These are phyloP conservation scores for Ganoderma multipileum DNA, from an alignment of 1,284 basidiomycete genomes.

Conservation along the genomic window DNA sequence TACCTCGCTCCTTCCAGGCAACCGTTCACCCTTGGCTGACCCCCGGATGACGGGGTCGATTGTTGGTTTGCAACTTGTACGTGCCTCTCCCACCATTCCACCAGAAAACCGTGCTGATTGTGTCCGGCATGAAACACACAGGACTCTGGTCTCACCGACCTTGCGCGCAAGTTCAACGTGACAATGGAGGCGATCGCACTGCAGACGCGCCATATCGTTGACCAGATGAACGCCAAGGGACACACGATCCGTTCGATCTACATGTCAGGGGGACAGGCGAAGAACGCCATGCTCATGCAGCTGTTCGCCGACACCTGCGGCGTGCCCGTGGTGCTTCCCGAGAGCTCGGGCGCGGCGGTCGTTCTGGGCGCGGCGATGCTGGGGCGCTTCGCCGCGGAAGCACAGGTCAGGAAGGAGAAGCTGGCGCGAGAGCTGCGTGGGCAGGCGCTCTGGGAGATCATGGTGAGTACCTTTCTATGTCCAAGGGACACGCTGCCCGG, in stretches of 20 bases:
- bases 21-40: conserved; percentile 96
- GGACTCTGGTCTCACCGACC: conserved; percentile 81
- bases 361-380: conserved; percentile 95
- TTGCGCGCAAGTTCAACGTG: conserved; percentile 91
- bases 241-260: conserved; percentile 89
- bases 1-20: conserved; percentile 58
- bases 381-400: conserved; percentile 85
- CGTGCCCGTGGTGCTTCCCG: conserved; percentile 87
- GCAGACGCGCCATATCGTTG: conserved; percentile 95
- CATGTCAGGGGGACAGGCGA: conserved; percentile 93
- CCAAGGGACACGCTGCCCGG: background rate
- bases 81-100: conserved; percentile 26
- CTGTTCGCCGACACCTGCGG: conserved; percentile 88
- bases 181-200: conserved; percentile 95
- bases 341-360: conserved; percentile 82
- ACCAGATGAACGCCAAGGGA: conserved; percentile 88
- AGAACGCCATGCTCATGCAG: conserved; percentile 85
- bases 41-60: conserved; percentile 93
- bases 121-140: conserved; percentile 33
- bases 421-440: conserved; percentile 61
- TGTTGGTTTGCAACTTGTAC: conserved; percentile 82
- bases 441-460: conserved; percentile 88
- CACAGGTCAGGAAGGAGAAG: conserved; percentile 42
- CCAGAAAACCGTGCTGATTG: background rate
- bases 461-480: conserved; percentile 60